These are phyloP conservation scores for Trametopsis cervina DNA, from an alignment of 768 basidiomycete species.

Conservation along the genomic window DNA sequence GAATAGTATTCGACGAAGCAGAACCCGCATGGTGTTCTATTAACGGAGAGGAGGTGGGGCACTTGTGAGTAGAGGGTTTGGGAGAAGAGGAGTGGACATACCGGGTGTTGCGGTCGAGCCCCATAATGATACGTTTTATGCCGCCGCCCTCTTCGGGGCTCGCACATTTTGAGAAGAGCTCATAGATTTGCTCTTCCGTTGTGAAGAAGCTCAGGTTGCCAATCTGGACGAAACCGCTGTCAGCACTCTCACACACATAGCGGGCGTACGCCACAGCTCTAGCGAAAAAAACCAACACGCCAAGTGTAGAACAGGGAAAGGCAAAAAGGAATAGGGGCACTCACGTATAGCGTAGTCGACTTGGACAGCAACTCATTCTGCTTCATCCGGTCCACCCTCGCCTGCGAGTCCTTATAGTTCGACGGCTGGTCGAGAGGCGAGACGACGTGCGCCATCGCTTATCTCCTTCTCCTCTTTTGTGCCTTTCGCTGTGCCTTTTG, in stretches of 20 bases:
- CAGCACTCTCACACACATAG: constrained; percentile 13
- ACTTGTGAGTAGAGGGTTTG: too few species aligned
- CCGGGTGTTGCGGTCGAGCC: constrained; percentile 86
- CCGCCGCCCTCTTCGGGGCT: constrained; percentile 83
- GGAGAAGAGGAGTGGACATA: constrained; percentile 24
- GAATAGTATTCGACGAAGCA: constrained; percentile 97
- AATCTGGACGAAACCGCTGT: constrained; percentile 39
- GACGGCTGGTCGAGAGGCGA: constrained; percentile 85
- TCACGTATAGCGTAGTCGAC: constrained; percentile 87
- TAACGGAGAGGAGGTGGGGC: not conserved
- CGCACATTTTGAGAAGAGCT: constrained; percentile 86
- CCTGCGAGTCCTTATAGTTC: constrained; percentile 94
- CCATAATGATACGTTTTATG: constrained; percentile 93
- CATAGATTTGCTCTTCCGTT: constrained; percentile 94
- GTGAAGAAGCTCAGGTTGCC: constrained; percentile 93
- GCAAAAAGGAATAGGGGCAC: constrained; percentile 22
- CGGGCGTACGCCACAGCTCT: too few species aligned
- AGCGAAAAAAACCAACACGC: too few species aligned
- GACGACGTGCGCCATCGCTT: constrained; percentile 79
- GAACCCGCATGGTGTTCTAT: constrained; percentile 87
- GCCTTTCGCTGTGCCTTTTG: too few species aligned
- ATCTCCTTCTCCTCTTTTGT: too few species aligned
- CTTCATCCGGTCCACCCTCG: constrained; percentile 66
- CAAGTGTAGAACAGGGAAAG: too few species aligned
- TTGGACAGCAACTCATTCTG: constrained; percentile 78